Conservation (phyloP, 257 asterid species). For the Primulina tabacum region DNA sequence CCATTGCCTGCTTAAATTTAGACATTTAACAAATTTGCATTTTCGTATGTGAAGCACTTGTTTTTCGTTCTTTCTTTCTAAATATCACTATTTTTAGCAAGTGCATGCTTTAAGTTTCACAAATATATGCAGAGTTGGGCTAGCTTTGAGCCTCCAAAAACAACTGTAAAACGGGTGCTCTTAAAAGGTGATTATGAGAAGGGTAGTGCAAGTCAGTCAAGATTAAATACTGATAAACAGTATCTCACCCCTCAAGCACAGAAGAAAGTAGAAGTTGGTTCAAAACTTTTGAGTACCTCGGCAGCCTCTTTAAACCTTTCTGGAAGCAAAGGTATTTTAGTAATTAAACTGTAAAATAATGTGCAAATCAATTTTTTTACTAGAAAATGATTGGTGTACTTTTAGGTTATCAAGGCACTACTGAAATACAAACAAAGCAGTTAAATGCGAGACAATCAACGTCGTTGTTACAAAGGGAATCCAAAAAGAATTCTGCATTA, state of each 20-base stretch:
- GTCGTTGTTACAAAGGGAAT: constrained; percentile 34
- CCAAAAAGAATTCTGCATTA: constrained; percentile 24
- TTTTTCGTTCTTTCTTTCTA: background rate
- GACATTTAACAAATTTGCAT: constrained; percentile 11
- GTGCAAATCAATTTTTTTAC: constrained; percentile 13
- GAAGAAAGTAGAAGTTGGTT: constrained; percentile 43
- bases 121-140: constrained; percentile 69
- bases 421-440: constrained; percentile 37
- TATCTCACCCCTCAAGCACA: constrained; percentile 40
- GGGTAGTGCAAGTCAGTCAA: constrained; percentile 43
- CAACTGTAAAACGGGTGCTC: constrained; percentile 71
- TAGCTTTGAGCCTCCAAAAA: constrained; percentile 61
- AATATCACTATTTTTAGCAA: constrained; percentile 8
- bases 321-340: constrained; percentile 46
- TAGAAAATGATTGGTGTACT: constrained; percentile 11
- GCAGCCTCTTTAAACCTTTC: constrained; percentile 34
- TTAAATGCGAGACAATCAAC: constrained; percentile 29
- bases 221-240: constrained; percentile 41
- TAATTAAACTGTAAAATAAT: constrained; percentile 19
- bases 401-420: constrained; percentile 35
- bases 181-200: constrained; percentile 48
- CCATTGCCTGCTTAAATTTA: background rate
- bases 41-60: constrained; percentile 1
- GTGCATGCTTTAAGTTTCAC: constrained; percentile 20
- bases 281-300: constrained; percentile 27